Conservation (phyloP, 2,329 filamentous ascomycete species). For the Blastomyces silverae region DNA sequence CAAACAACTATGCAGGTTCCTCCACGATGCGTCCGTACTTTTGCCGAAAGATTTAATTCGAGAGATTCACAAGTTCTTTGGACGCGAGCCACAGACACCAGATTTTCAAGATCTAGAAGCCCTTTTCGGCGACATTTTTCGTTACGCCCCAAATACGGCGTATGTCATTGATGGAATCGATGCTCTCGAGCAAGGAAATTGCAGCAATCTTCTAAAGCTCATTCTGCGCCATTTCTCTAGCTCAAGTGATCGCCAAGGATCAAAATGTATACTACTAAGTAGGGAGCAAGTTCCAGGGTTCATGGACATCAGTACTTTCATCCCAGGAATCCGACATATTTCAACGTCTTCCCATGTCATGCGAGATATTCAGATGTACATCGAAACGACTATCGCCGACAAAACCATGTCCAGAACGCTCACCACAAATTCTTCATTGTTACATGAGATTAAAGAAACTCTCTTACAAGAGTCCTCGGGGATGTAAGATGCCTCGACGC, state of each 20-base stretch:
- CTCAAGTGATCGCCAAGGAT: neutral
- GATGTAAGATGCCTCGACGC: neutral
- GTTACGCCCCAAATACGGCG: neutral
- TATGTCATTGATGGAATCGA: constrained; percentile 7
- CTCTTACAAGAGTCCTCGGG: neutral
- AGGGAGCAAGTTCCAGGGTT: constrained; percentile 4
- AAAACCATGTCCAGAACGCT: constrained; percentile 3
- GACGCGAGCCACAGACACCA: neutral
- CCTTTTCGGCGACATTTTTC: neutral
- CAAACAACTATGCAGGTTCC: constrained; percentile 5
- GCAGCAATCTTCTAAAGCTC: neutral
- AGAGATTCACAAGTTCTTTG: neutral
- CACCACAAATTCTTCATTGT: neutral
- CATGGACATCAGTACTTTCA: neutral
- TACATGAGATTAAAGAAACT: neutral
- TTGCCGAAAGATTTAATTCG: neutral
- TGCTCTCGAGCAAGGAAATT: neutral
- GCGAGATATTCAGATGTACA: constrained; percentile 6
- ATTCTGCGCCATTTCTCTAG: neutral
- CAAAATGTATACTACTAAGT: neutral
- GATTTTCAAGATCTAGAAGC: constrained; percentile 4
- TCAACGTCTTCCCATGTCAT: constrained; percentile 5
- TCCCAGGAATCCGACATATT: neutral
- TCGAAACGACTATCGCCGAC: constrained; percentile 3
- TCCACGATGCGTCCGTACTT: neutral